Percentiles rank a stretch among this genome's conserved stretches.
These are phyloP conservation scores for Boletus subcaerulescens DNA, from an alignment of 768 basidiomycete species.

Conservation along the genomic window DNA sequence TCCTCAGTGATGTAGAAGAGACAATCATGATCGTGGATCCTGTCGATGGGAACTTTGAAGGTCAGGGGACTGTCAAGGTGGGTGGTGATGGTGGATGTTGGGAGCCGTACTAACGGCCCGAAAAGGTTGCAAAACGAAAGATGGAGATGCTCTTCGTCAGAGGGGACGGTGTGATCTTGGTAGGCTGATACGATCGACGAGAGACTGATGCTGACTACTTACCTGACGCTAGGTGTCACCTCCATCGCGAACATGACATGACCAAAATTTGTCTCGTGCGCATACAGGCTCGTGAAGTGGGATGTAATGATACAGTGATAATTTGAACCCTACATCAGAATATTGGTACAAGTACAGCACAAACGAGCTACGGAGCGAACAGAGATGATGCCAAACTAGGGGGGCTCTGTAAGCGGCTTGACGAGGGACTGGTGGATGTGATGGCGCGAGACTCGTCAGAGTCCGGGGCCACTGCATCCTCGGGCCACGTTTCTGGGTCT, in stretches of 20 bases:
- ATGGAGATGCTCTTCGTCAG: conserved; percentile 98
- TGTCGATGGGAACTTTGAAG: conserved; percentile 59
- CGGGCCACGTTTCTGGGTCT: conserved; percentile 72
- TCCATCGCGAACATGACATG: conserved; percentile 60
- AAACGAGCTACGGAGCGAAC: background rate
- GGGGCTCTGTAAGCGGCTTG: conserved; percentile 1
- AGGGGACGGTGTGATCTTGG: conserved; percentile 95
- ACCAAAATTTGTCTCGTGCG: too few relatives aligned
- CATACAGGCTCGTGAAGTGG: background rate
- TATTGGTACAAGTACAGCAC: background rate
- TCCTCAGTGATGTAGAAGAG: conserved; percentile 96
- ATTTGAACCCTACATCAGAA: background rate
- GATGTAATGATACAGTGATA: conserved; percentile 9
- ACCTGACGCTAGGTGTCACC: conserved; percentile 62
- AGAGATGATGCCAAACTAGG: background rate
- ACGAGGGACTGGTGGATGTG: background rate
- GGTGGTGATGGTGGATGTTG: conserved; percentile 6
- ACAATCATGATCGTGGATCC: conserved; percentile 94
- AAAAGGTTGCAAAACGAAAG: conserved; percentile 85
- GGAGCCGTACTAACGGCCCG: background rate
- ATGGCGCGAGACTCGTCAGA: conserved; percentile 47
- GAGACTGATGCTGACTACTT: conserved; percentile 9
- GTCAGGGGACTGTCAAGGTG: conserved; percentile 66
- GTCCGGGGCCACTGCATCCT: conserved; percentile 54
- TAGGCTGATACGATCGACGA: conserved; percentile 36